Conservation (phyloP, 768 basidiomycete genomes). For the Suillus subaureus region DNA sequence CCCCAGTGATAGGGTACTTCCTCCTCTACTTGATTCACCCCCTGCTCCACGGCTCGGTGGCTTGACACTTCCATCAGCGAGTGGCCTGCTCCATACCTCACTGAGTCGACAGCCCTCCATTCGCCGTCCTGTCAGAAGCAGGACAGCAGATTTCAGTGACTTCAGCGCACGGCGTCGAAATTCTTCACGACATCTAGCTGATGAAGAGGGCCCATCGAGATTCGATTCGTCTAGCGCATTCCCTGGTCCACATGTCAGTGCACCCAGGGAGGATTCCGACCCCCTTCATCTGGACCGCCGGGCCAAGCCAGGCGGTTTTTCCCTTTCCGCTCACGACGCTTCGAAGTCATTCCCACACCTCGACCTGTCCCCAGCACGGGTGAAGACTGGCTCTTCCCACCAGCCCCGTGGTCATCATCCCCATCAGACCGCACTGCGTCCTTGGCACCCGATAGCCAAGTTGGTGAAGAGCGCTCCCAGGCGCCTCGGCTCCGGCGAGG, state of each 20-base stretch:
- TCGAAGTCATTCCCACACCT: slow-evolving; percentile 38
- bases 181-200: slow-evolving; percentile 37
- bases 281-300: slow-evolving; percentile 15
- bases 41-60: slow-evolving; percentile 21
- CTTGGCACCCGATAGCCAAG: slow-evolving; percentile 28
- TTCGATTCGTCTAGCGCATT: slow-evolving; percentile 14
- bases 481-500: slow-evolving; percentile 65
- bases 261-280: slow-evolving; percentile 3
- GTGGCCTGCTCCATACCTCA: slow-evolving; percentile 28
- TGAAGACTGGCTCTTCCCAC: slow-evolving; percentile 38
- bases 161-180: slow-evolving; percentile 69
- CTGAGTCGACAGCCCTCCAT: slow-evolving; percentile 62
- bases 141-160: slow-evolving; percentile 71
- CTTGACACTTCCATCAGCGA: slow-evolving; percentile 26
- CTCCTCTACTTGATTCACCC: slow-evolving; percentile 31
- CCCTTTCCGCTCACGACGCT: slow-evolving; percentile 51
- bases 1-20: slow-evolving; percentile 26
- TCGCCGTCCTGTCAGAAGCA: slow-evolving; percentile 55
- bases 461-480: slow-evolving; percentile 38
- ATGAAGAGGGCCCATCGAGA: slow-evolving; percentile 27
- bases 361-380: slow-evolving; percentile 30
- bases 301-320: slow-evolving; percentile 55
- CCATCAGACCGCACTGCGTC: slow-evolving; percentile 20
- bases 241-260: slow-evolving; percentile 10
- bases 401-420: slow-evolving; percentile 23